Base-by-base conservation (phyloP, 495 filamentous ascomycete genomes). In the Xanthoparmelia taractica region DNA sequence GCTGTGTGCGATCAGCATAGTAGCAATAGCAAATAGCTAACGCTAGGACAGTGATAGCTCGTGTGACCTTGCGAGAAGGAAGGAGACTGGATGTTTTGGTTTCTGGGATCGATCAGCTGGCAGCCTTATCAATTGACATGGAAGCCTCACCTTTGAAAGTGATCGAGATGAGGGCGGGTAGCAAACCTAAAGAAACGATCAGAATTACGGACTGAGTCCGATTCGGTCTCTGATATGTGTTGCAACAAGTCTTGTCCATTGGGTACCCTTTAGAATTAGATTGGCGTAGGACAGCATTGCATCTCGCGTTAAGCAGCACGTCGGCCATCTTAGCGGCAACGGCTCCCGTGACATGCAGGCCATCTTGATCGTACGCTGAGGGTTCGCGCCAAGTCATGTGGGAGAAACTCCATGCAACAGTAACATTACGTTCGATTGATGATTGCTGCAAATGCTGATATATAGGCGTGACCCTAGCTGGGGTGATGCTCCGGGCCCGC, bases 171-270 rank as follows among this genome's bases (percentile, higher is more conserved):
- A 76, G 58, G 17, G 69, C 57, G 4, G 72, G 66, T 15, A 80
- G 57, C n/a, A 75, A 23, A 34, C 66, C 70, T 25, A 75, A 65
- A 31, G 69, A 67, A 55, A 71, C 38, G 4, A 74, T 18, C 27
- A 79, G 66, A 1, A 71, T 63, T 23, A 72, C 20, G 58, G 63
- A 60, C 60, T 83, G 75, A 2, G 74, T 58, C 60, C 66, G 67
- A 43, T 69, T 70, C 23, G 70, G 70, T 0, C 54, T 57, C 11
- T 65, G 52, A 63, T 84, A 82, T 36, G 68, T 73, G 55, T 71
- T 79, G 66, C 85, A 87, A 71, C 85, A 87, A 7, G 85, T 87
- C 31, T 78, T 75, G 62, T 82, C 75, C 66, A 79, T 79, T 1
- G 79, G 78, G 65, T 78, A 79, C 31, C 72, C 70, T 61, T 69